Percentiles rank a stretch among this genome's conserved stretches.
Conservation (phyloP, 345 rosid species). For the Rhizophora mangle region DNA sequence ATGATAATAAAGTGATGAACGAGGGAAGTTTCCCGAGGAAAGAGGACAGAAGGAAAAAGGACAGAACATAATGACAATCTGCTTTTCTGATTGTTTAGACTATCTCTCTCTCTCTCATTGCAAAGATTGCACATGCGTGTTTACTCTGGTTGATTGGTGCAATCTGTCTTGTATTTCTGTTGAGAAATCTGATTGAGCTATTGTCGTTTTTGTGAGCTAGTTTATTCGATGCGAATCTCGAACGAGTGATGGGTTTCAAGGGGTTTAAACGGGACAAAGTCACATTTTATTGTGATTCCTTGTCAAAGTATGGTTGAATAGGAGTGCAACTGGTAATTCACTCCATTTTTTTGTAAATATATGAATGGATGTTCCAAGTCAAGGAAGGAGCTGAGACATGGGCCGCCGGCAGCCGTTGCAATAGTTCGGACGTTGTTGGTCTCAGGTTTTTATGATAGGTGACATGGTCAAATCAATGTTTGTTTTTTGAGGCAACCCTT, state of each 20-base stretch:
- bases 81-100: not conserved
- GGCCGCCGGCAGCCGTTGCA: conserved; percentile 13
- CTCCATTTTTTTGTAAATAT: not conserved
- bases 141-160: no score
- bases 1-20: no score
- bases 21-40: no score
- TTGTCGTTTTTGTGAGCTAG: not conserved
- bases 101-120: not conserved
- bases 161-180: not conserved
- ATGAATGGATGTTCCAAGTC: conserved; percentile 7
- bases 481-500: conserved; percentile 25
- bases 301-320: not conserved
- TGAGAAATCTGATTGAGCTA: not conserved
- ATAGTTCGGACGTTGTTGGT: conserved; percentile 4
- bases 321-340: not conserved
- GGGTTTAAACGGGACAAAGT: not conserved
- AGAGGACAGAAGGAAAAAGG: no score
- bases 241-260: not conserved
- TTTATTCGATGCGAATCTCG: not conserved
- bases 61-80: no score
- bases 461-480: not conserved
- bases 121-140: not conserved
- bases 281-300: not conserved
- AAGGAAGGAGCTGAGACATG: conserved; percentile 18
- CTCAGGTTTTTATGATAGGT: not conserved